These are phyloP conservation scores for Erodium trifolium DNA, from an alignment of 441 rosid species.

Conservation along the genomic window DNA sequence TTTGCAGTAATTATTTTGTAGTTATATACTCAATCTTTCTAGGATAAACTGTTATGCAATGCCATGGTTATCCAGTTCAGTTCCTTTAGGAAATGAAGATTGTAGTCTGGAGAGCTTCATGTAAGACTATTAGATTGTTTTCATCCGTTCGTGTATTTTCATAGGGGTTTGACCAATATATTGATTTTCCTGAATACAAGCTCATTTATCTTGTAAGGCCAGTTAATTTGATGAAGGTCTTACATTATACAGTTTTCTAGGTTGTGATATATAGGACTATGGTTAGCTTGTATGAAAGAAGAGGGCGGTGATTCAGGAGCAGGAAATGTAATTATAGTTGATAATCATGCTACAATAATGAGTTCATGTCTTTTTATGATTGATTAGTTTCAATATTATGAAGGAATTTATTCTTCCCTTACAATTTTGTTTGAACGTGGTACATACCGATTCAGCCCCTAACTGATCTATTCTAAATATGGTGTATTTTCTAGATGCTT, in stretches of 20 bases:
- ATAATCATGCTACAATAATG: too few relatives aligned
- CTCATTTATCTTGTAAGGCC: not conserved
- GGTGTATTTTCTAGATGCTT: constrained; percentile 49
- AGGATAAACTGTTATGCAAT: not conserved
- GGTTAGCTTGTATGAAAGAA: not conserved
- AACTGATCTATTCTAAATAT: not conserved
- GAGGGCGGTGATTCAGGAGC: not conserved
- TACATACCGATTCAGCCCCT: not conserved
- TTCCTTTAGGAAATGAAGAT: not conserved
- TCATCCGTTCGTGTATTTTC: not conserved
- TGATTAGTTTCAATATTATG: not conserved
- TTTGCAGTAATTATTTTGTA: not conserved
- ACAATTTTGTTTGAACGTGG: not conserved
- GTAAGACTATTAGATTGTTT: not conserved
- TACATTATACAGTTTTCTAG: not conserved
- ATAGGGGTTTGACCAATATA: not conserved
- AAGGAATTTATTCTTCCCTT: not conserved
- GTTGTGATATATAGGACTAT: not conserved
- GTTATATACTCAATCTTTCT: not conserved
- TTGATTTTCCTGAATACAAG: not conserved
- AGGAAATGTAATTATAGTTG: not conserved
- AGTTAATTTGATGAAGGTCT: not conserved
- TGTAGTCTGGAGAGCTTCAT: not conserved
- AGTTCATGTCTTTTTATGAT: not conserved
- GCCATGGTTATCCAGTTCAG: not conserved